These are phyloP conservation scores for Marasmius oreades DNA, from an alignment of 1,284 basidiomycete species.

Conservation along the genomic window DNA sequence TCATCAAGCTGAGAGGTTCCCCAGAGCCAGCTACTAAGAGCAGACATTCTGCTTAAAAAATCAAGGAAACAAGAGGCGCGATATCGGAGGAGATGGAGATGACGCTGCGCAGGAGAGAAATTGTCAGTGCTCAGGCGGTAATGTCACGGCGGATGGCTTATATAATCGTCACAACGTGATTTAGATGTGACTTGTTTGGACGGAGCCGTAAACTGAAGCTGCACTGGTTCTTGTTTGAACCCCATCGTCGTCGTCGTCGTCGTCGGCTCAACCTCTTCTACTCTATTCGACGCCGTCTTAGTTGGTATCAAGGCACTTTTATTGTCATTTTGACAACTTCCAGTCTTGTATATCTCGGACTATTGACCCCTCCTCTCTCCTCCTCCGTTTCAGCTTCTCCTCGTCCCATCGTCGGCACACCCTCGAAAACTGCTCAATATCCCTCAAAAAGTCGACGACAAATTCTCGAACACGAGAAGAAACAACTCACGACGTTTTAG, in stretches of 20 bases:
- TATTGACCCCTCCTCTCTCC: background rate
- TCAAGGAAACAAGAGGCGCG: background rate
- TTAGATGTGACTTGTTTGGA: slow-evolving; percentile 2
- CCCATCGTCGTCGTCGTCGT: slow-evolving; percentile 10
- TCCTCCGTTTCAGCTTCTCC: background rate
- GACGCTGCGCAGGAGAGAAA: slow-evolving; percentile 1
- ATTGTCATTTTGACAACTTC: slow-evolving; percentile 1
- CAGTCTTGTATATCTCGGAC: background rate
- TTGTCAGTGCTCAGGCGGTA: no score
- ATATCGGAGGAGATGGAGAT: background rate
- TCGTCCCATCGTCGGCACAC: background rate
- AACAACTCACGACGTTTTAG: background rate
- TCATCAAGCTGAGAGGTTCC: slow-evolving; percentile 57
- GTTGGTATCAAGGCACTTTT: background rate
- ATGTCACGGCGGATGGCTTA: background rate
- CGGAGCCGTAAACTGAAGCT: slow-evolving; percentile 7
- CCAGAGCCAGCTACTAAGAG: slow-evolving; percentile 51
- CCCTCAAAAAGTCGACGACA: slow-evolving; percentile 5
- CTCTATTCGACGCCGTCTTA: background rate
- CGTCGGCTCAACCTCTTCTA: background rate
- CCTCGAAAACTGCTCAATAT: background rate
- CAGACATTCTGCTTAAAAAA: slow-evolving; percentile 33
- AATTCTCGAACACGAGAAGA: background rate
- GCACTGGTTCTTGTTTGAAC: slow-evolving; percentile 11
- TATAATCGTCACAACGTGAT: background rate